Evolutionary conservation across 2,329 filamentous ascomycete species (phyloP).

Genomic region (Colletotrichum gloeosporioides): DNA sequence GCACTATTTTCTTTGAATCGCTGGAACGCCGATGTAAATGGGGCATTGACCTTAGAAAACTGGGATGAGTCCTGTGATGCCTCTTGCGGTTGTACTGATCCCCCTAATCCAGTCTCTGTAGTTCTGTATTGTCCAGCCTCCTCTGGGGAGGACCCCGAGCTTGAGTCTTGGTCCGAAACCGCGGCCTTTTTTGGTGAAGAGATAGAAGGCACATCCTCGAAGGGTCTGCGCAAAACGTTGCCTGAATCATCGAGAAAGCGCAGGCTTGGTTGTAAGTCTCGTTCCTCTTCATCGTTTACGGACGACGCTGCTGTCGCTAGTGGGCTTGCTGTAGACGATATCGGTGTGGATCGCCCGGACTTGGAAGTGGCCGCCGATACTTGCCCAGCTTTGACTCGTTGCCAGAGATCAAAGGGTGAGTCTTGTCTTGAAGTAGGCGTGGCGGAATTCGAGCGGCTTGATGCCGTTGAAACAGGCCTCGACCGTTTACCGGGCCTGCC

Average conservation of each 20-base stretch:
- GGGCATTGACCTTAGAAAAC: background rate
- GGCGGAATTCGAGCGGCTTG: conserved; percentile 7
- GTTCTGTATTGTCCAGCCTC: background rate
- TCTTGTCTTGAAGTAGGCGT: conserved; percentile 10
- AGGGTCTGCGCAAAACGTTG: conserved; percentile 49
- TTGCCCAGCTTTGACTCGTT: conserved; percentile 37
- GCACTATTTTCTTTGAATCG: background rate
- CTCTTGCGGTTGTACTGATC: background rate
- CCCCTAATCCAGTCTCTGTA: background rate
- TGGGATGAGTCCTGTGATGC: background rate
- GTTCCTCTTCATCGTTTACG: background rate
- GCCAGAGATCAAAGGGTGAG: conserved; percentile 43
- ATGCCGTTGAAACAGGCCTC: background rate
- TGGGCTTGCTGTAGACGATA: background rate
- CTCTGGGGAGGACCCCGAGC: background rate
- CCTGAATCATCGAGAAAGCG: conserved; percentile 46
- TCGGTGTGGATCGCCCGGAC: background rate
- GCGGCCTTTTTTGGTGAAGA: background rate
- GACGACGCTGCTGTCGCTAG: background rate
- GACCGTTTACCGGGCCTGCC: background rate
- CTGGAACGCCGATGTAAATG: background rate
- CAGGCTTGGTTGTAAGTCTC: background rate
- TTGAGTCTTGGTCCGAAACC: background rate
- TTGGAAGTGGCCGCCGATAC: background rate
- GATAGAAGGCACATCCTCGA: conserved; percentile 36